A percentile compares a stretch with the other conserved stretches of the same genome.
phyloP scores from a whole-genome alignment of 106 monocot species.

The Acorus calamus region DNA sequence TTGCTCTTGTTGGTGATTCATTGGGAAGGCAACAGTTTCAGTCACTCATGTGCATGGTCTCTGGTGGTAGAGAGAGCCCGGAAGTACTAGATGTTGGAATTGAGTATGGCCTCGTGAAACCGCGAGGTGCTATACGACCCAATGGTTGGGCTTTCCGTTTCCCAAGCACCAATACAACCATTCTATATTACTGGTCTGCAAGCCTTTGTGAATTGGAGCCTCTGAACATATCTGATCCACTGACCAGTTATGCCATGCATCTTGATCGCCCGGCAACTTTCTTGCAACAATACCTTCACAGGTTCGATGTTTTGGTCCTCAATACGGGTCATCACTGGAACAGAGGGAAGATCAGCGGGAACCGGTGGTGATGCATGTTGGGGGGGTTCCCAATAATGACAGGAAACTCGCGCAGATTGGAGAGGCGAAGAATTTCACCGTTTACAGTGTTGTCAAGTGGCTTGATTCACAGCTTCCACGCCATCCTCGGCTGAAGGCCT shows the following conservation, averaged over 20 bases:
- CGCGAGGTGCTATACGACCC: conserved; percentile 43
- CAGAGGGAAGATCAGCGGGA: conserved; percentile 55
- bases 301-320: conserved; percentile 75
- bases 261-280: conserved; percentile 64
- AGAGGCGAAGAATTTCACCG: conserved; percentile 51
- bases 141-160: conserved; percentile 83
- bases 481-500: conserved; percentile 50
- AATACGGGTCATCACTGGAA: conserved; percentile 98
- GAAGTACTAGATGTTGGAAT: conserved; percentile 50
- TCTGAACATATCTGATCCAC: conserved; percentile 33
- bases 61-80: conserved; percentile 34
- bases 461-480: conserved; percentile 44
- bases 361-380: conserved; percentile 67
- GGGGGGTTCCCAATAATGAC: conserved; percentile 40
- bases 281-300: conserved; percentile 36
- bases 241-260: conserved; percentile 68
- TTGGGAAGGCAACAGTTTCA: conserved; percentile 90
- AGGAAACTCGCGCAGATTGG: conserved; percentile 37
- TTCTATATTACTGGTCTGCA: conserved; percentile 79
- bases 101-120: conserved; percentile 45
- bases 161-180: conserved; percentile 60
- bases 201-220: conserved; percentile 73
- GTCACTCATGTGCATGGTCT: conserved; percentile 85
- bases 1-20: conserved; percentile 82
- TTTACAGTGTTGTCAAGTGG: conserved; percentile 61